phyloP scores from a whole-genome alignment of 306 rosid species.

The Ammopiptanthus mongolicus region DNA sequence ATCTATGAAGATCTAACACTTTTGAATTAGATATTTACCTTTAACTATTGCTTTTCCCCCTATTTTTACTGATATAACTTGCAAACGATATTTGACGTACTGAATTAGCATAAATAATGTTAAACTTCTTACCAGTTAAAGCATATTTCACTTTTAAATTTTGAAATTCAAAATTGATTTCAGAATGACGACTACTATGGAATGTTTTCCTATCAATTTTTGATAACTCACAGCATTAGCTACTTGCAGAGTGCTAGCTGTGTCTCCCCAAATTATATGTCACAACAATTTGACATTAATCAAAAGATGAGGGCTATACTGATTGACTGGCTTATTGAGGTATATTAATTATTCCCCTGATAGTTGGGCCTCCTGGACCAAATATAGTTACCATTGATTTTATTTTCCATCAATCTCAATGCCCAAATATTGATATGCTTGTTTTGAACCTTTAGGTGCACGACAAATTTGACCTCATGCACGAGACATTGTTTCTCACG shows the following conservation, averaged over 20 bases:
- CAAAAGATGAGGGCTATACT: slow-evolving; percentile 96
- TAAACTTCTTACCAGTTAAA: no score
- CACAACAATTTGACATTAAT: slow-evolving; percentile 74
- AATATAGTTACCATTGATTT: not conserved
- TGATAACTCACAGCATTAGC: slow-evolving; percentile 14
- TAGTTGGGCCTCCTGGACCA: slow-evolving; percentile 11
- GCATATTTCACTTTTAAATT: no score
- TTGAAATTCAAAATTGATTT: no score
- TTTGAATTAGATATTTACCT: not conserved
- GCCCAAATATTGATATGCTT: not conserved
- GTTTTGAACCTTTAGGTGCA: slow-evolving; percentile 63
- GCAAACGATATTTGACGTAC: no score
- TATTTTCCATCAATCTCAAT: not conserved
- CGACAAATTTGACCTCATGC: slow-evolving; percentile 89
- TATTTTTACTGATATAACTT: not conserved
- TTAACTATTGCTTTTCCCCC: not conserved
- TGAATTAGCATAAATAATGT: no score
- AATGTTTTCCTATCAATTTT: not conserved
- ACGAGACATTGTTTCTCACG: slow-evolving; percentile 84
- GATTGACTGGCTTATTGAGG: slow-evolving; percentile 98
- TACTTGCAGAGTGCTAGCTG: slow-evolving; percentile 57
- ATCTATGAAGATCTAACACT: not conserved
- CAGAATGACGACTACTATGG: no score
- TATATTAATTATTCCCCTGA: slow-evolving; percentile 21
- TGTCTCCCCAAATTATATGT: slow-evolving; percentile 66